phyloP scores from a whole-genome alignment of 228 moss, liverwort and hornwort genomes.

The Sphagnum magellanicum region DNA sequence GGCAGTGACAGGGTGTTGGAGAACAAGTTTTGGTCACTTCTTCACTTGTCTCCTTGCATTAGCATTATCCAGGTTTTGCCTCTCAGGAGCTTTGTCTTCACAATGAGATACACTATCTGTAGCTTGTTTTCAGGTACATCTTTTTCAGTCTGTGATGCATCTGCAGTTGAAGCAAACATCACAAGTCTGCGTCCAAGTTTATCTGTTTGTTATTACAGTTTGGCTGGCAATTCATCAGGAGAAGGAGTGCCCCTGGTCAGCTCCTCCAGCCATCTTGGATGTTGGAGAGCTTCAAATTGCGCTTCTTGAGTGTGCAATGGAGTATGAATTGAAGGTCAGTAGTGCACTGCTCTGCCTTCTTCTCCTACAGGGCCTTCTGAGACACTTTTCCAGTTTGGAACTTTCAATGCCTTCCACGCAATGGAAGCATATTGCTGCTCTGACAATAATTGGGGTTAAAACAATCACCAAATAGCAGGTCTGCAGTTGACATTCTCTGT shows the following conservation, averaged over 20 bases:
- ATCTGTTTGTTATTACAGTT: background rate
- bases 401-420: background rate
- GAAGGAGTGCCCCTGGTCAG: constrained; percentile 16
- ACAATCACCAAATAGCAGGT: background rate
- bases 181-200: too few relatives aligned
- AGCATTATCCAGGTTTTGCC: constrained; percentile 13
- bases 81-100: background rate
- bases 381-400: background rate
- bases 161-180: background rate
- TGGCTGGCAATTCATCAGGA: constrained; percentile 27
- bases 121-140: too few relatives aligned
- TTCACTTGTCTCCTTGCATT: constrained; percentile 12
- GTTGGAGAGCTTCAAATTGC: constrained; percentile 47
- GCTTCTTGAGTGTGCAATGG: constrained; percentile 47
- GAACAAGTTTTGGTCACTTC: constrained; percentile 29
- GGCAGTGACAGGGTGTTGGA: constrained; percentile 17
- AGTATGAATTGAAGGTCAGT: constrained; percentile 50
- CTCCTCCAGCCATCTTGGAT: constrained; percentile 23
- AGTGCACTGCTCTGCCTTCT: background rate
- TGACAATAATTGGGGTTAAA: background rate
- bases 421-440: background rate
- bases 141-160: too few relatives aligned
- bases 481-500: background rate
- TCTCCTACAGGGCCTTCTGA: background rate
- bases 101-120: too few relatives aligned